phyloP scores from a whole-genome alignment of 2,329 filamentous ascomycete genomes.

The Seiridium unicorne region DNA sequence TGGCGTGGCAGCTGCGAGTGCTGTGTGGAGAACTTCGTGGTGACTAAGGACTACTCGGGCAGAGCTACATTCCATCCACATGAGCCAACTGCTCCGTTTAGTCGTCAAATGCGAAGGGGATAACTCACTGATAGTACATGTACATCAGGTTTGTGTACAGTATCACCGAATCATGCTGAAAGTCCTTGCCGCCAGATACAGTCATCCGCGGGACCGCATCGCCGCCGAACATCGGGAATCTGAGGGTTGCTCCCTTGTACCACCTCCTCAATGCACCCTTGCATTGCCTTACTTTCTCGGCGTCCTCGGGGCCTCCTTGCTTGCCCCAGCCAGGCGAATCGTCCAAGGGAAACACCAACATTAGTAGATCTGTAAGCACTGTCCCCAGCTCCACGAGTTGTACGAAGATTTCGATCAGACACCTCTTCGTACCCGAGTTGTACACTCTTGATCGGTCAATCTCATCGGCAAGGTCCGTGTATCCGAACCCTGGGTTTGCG shows the following conservation, averaged over 20 bases:
- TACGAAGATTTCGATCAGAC: constrained; percentile 42
- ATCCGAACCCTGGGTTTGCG: constrained; percentile 32
- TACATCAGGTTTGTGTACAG: constrained; percentile 47
- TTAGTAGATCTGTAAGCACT: constrained; percentile 44
- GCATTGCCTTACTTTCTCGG: constrained; percentile 30
- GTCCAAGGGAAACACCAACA: constrained; percentile 42
- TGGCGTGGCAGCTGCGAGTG: constrained; percentile 35
- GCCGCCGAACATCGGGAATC: constrained; percentile 37
- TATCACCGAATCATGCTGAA: constrained; percentile 39
- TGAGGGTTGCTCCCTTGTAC: constrained; percentile 36
- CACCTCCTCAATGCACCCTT: constrained; percentile 36
- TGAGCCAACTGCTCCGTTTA: too few species aligned
- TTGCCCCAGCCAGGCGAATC: constrained; percentile 38
- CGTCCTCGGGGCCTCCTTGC: constrained; percentile 28
- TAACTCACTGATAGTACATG: constrained; percentile 49
- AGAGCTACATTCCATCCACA: constrained; percentile 25
- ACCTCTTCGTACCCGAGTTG: constrained; percentile 40
- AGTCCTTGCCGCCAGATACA: constrained; percentile 24
- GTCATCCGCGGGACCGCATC: constrained; percentile 23
- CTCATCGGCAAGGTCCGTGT: constrained; percentile 44
- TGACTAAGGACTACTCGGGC: constrained; percentile 43
- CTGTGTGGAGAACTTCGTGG: constrained; percentile 43
- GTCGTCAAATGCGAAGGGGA: too few species aligned
- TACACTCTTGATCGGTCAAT: constrained; percentile 44
- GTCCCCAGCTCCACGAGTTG: constrained; percentile 44